A percentile compares a stretch with the other conserved stretches of the same genome.
Conservation (phyloP, 2,329 filamentous ascomycete species). For the Aspergillus piperis region DNA sequence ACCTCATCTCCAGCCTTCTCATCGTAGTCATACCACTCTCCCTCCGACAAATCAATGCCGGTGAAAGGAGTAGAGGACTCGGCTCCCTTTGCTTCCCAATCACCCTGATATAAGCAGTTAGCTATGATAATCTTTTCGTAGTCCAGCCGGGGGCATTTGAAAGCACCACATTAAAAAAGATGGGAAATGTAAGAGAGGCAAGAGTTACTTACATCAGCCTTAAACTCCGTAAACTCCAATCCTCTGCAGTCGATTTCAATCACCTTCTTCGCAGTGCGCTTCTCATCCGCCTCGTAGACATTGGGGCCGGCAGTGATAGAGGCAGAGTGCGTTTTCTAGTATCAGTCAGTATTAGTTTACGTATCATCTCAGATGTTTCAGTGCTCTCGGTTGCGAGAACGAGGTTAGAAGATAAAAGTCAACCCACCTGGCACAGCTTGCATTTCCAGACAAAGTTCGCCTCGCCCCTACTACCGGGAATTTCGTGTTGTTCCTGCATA, state of each 20-base stretch:
- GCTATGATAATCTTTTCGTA: neutral
- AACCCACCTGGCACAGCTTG: slow-evolving; percentile 89
- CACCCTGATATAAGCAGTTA: slow-evolving; percentile 60
- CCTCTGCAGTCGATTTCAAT: slow-evolving; percentile 93
- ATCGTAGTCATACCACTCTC: slow-evolving; percentile 98
- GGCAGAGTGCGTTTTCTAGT: slow-evolving; percentile 61
- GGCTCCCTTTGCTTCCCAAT: slow-evolving; percentile 80
- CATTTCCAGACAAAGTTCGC: slow-evolving; percentile 99
- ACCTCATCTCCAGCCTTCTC: slow-evolving; percentile 92
- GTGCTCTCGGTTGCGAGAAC: neutral
- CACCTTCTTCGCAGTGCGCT: slow-evolving; percentile 72
- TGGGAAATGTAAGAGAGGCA: neutral
- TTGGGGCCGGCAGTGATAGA: slow-evolving; percentile 74
- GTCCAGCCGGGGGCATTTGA: neutral
- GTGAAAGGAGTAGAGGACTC: slow-evolving; percentile 83
- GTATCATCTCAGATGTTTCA: neutral
- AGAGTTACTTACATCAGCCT: slow-evolving; percentile 68
- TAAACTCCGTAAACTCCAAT: slow-evolving; percentile 88
- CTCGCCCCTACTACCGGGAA: slow-evolving; percentile 90
- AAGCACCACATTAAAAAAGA: neutral
- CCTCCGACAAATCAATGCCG: slow-evolving; percentile 78
- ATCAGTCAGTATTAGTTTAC: neutral
- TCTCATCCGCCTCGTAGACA: slow-evolving; percentile 58
- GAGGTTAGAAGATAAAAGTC: neutral
- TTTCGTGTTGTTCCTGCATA: slow-evolving; percentile 79